A percentile compares a stretch with the other conserved stretches of the same genome.
These are phyloP conservation scores for Taphrina deformans DNA, from an alignment of 1,139 yeast species.

Conservation along the genomic window DNA sequence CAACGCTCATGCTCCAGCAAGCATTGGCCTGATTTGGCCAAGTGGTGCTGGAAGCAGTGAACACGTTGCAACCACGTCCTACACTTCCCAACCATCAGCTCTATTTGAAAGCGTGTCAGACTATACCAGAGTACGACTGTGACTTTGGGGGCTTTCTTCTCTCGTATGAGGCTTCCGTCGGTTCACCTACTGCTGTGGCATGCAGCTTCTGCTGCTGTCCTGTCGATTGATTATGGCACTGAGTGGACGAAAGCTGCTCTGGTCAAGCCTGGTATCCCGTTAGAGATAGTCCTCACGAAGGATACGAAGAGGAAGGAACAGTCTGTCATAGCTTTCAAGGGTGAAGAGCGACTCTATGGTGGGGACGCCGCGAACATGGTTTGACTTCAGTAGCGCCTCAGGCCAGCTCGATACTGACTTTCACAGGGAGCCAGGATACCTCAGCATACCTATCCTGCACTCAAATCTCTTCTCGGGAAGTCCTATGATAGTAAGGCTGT, in stretches of 20 bases:
- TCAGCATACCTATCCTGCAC: slow-evolving; percentile 61
- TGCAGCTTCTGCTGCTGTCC: slow-evolving; percentile 55
- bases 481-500: slow-evolving; percentile 50
- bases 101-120: background rate
- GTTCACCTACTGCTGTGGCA: background rate
- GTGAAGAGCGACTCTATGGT: slow-evolving; percentile 71
- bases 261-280: slow-evolving; percentile 86
- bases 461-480: slow-evolving; percentile 72
- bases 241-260: slow-evolving; percentile 84
- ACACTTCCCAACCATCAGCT: background rate
- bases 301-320: slow-evolving; percentile 90
- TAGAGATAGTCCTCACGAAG: slow-evolving; percentile 82
- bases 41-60: background rate
- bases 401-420: too few relatives aligned
- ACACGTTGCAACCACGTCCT: background rate
- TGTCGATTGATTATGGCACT: slow-evolving; percentile 89
- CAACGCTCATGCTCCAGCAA: background rate
- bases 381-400: too few relatives aligned
- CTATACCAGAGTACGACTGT: background rate
- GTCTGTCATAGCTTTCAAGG: slow-evolving; percentile 70
- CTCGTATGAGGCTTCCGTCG: background rate
- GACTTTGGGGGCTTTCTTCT: background rate
- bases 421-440: slow-evolving; percentile 63
- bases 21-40: too few relatives aligned
- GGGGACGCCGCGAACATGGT: slow-evolving; percentile 64